These are phyloP conservation scores for Acacia crassicarpa DNA, from an alignment of 306 rosid genomes.

Conservation along the genomic window DNA sequence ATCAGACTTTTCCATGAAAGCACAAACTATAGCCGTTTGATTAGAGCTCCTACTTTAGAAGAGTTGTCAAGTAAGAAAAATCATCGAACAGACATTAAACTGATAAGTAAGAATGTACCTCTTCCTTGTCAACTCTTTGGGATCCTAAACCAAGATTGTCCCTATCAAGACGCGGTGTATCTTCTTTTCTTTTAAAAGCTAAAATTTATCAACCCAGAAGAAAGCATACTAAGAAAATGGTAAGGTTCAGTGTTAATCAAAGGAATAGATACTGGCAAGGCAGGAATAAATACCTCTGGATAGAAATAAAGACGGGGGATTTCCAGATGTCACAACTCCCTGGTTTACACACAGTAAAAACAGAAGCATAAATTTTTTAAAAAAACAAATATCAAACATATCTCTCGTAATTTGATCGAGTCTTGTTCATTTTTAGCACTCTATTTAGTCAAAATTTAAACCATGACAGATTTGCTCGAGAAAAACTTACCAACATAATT, in stretches of 20 bases:
- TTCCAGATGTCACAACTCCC: conserved; percentile 62
- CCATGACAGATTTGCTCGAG: no score
- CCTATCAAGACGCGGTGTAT: conserved; percentile 31
- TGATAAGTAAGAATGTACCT: conserved; percentile 43
- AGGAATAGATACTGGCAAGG: background rate
- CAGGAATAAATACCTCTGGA: conserved; percentile 58
- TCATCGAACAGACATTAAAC: background rate
- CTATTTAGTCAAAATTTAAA: background rate
- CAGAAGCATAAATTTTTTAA: background rate
- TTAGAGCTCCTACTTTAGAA: background rate
- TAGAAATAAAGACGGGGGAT: conserved; percentile 62
- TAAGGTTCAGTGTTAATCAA: background rate
- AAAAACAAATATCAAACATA: background rate
- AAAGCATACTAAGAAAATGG: background rate
- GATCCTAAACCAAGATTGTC: conserved; percentile 35
- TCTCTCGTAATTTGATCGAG: background rate
- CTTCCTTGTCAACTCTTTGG: conserved; percentile 44
- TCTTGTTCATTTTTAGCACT: background rate
- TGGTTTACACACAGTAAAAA: conserved; percentile 31
- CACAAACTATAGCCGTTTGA: background rate
- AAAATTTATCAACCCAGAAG: conserved; percentile 3
- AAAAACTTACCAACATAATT: background rate
- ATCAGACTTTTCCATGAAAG: background rate
- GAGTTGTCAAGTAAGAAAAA: background rate
- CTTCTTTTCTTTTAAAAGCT: conserved; percentile 44